Conservation (phyloP, 31 red algal species). For the Bonnemaisonia californica region DNA sequence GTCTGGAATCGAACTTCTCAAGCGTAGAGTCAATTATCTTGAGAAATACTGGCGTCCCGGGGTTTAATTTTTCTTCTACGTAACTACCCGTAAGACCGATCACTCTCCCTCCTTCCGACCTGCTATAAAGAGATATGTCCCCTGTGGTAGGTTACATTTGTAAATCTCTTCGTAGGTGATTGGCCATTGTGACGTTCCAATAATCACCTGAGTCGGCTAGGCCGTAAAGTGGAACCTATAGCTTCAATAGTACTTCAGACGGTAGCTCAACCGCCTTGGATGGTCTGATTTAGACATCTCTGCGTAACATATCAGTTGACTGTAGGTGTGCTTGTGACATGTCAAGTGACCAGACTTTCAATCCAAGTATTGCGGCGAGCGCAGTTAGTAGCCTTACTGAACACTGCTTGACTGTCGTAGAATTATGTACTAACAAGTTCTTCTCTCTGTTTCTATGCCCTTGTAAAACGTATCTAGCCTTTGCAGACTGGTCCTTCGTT, state of each 20-base stretch:
- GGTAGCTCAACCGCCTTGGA: conserved; percentile 13
- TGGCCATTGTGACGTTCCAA: conserved; percentile 2
- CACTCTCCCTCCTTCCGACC: not conserved
- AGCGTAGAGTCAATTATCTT: not conserved
- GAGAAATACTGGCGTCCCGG: not conserved
- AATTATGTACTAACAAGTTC: not conserved
- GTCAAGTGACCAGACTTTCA: conserved; percentile 19
- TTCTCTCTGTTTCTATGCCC: conserved; percentile 5
- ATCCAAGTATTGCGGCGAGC: conserved; percentile 15
- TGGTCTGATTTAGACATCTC: not conserved
- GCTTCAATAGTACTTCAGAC: not conserved
- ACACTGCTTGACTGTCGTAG: not conserved
- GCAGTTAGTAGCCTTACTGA: not conserved
- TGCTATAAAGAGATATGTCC: conserved; percentile 4
- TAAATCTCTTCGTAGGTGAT: not conserved
- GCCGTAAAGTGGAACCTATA: conserved; percentile 12
- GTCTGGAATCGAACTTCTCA: not conserved
- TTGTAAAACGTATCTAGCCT: too few relatives aligned
- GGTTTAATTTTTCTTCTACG: not conserved
- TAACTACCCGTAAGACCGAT: not conserved
- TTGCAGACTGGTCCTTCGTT: too few relatives aligned
- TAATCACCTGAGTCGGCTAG: too few relatives aligned
- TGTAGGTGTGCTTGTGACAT: conserved; percentile 26
- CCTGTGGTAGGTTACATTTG: not conserved
- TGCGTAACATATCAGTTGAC: not conserved